Percentiles rank a stretch among this genome's conserved stretches.
Evolutionary conservation across 768 basidiomycete genomes (phyloP).

Genomic region (Podaxis sp.): DNA sequence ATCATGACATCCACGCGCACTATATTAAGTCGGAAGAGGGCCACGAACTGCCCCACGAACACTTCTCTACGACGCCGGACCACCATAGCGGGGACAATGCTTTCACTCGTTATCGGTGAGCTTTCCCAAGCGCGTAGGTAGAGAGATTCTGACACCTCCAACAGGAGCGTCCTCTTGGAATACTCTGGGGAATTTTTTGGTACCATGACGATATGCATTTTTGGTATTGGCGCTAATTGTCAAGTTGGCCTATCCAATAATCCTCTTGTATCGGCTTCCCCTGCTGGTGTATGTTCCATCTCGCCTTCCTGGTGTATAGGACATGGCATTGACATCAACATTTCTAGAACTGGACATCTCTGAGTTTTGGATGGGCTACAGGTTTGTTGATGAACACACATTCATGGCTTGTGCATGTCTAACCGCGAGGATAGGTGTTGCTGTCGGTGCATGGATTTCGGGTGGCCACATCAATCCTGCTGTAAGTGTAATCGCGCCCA

Average conservation of each 20-base stretch:
- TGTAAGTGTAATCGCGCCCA: constrained; percentile 27
- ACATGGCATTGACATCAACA: background rate
- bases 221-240: constrained; percentile 51
- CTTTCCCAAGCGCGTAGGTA: background rate
- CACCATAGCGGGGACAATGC: background rate
- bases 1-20: background rate
- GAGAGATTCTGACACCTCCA: background rate
- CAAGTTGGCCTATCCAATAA: constrained; percentile 46
- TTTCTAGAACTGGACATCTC: constrained; percentile 26
- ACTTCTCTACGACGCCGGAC: background rate
- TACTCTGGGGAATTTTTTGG: constrained; percentile 53
- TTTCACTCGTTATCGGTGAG: constrained; percentile 7
- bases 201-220: constrained; percentile 48
- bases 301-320: background rate
- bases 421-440: constrained; percentile 30
- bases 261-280: constrained; percentile 35
- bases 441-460: constrained; percentile 64
- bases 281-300: constrained; percentile 46
- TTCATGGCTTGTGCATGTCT: background rate
- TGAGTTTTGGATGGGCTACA: constrained; percentile 46
- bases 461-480: constrained; percentile 69
- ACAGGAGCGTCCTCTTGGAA: constrained; percentile 12
- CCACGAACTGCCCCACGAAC: background rate
- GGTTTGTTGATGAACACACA: constrained; percentile 3
- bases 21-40: background rate